Percentiles rank a stretch among this genome's conserved stretches.
phyloP scores from a whole-genome alignment of 2,329 filamentous ascomycete genomes.

The Rachicladosporium sp. region DNA sequence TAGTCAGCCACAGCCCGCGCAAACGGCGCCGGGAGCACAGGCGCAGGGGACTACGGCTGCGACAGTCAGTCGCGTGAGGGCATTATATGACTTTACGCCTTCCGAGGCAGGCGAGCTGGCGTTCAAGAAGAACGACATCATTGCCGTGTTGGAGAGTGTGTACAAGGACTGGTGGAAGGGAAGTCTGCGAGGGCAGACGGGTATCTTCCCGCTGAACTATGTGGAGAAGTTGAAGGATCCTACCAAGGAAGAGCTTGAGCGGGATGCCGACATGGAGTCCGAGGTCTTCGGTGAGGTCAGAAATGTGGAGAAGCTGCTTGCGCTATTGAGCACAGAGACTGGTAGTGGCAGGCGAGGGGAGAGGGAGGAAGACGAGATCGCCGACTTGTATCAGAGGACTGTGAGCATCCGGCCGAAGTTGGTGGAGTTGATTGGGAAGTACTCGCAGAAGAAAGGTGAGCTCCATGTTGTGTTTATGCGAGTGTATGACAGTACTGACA shows the following conservation, averaged over 20 bases:
- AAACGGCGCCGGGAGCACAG: slow-evolving; percentile 29
- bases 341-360: slow-evolving; percentile 58
- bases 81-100: slow-evolving; percentile 87
- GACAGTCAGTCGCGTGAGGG: slow-evolving; percentile 86
- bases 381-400: slow-evolving; percentile 78
- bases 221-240: slow-evolving; percentile 95
- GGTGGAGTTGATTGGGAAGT: slow-evolving; percentile 96
- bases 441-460: slow-evolving; percentile 94
- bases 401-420: slow-evolving; percentile 89
- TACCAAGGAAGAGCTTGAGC: slow-evolving; percentile 83
- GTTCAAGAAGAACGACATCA: slow-evolving; percentile 93
- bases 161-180: slow-evolving; percentile 99
- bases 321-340: slow-evolving; percentile 63
- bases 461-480: not conserved
- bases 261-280: slow-evolving; percentile 88
- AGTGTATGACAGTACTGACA: slow-evolving; percentile 16
- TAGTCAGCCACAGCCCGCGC: slow-evolving; percentile 28
- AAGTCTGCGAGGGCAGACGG: slow-evolving; percentile 82
- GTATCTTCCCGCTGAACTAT: slow-evolving; percentile 97
- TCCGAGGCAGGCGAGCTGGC: slow-evolving; percentile 90
- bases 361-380: slow-evolving; percentile 76
- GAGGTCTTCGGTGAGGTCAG: slow-evolving; percentile 67
- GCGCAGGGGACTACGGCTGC: slow-evolving; percentile 78
- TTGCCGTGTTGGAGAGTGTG: slow-evolving; percentile 91
- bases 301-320: slow-evolving; percentile 71